phyloP scores from a whole-genome alignment of 2,329 filamentous ascomycete genomes.

The Sporothrix humicola region DNA sequence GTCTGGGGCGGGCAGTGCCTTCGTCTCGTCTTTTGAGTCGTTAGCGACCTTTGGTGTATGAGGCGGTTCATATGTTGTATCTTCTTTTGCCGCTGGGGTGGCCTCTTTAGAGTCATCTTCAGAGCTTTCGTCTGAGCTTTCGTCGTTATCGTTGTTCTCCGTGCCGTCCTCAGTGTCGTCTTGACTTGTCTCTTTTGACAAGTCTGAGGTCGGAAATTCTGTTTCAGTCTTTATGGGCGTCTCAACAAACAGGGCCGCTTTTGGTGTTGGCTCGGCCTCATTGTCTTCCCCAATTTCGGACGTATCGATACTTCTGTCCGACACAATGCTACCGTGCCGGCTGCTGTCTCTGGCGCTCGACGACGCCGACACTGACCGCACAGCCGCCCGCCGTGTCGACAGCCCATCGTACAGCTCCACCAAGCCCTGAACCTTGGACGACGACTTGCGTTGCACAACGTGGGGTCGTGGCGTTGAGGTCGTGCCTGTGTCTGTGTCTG shows the following conservation, averaged over 20 bases:
- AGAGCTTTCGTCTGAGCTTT: background rate
- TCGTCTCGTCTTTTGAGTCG: background rate
- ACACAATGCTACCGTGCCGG: background rate
- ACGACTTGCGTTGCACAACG: constrained; percentile 43
- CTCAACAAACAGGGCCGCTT: background rate
- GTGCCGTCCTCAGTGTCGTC: background rate
- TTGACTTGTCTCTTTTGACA: background rate
- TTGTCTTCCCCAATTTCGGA: background rate
- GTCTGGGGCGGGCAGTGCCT: background rate
- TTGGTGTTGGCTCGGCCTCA: background rate
- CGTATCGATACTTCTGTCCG: background rate
- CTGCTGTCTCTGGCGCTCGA: background rate
- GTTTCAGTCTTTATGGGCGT: background rate
- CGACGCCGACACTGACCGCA: background rate
- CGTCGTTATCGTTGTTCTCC: background rate
- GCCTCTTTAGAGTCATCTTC: no score
- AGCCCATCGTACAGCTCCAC: constrained; percentile 57
- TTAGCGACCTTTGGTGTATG: background rate
- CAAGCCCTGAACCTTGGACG: constrained; percentile 56
- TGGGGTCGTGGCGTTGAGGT: background rate
- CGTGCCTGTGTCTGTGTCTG: background rate
- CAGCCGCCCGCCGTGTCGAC: background rate
- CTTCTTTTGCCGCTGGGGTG: no score
- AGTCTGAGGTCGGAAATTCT: background rate
- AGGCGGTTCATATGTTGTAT: background rate